These are phyloP conservation scores for Aspergillus carbonarius DNA, from an alignment of 2,329 filamentous ascomycete species.

Conservation along the genomic window DNA sequence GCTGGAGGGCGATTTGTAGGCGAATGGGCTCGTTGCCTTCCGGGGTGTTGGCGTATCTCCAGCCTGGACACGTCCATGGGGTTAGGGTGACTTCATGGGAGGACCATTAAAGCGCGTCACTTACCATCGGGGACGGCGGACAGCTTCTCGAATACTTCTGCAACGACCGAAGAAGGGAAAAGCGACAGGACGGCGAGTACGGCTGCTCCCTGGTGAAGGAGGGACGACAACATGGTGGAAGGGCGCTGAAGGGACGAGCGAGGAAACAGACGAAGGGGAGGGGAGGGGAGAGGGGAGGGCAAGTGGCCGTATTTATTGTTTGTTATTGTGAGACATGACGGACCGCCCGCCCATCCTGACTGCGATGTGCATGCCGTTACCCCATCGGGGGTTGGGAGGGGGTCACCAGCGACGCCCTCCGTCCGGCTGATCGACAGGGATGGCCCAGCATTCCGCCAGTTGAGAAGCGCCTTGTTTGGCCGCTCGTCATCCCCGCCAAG, in stretches of 20 bases:
- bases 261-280: not conserved
- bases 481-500: not conserved
- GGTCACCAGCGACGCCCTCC: not conserved
- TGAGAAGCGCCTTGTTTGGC: not conserved
- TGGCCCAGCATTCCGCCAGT: not conserved
- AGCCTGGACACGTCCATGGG: slow-evolving; percentile 23
- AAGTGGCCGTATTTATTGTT: slow-evolving; percentile 4
- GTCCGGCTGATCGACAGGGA: not conserved
- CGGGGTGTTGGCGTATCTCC: slow-evolving; percentile 32
- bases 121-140: slow-evolving; percentile 35
- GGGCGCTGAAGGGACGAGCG: not conserved
- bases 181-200: slow-evolving; percentile 30
- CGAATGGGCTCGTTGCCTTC: slow-evolving; percentile 27
- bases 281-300: not conserved
- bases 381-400: not conserved
- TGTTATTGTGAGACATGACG: not conserved
- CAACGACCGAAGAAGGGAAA: slow-evolving; percentile 28
- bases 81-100: not conserved
- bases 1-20: slow-evolving; percentile 37
- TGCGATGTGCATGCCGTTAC: not conserved
- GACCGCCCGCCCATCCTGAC: too few species aligned
- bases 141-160: slow-evolving; percentile 38
- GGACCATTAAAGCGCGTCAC: not conserved
- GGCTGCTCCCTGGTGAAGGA: slow-evolving; percentile 18
- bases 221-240: slow-evolving; percentile 27